Conservation (phyloP, 169 alveolate species). For the Plasmodium reichenowi region DNA sequence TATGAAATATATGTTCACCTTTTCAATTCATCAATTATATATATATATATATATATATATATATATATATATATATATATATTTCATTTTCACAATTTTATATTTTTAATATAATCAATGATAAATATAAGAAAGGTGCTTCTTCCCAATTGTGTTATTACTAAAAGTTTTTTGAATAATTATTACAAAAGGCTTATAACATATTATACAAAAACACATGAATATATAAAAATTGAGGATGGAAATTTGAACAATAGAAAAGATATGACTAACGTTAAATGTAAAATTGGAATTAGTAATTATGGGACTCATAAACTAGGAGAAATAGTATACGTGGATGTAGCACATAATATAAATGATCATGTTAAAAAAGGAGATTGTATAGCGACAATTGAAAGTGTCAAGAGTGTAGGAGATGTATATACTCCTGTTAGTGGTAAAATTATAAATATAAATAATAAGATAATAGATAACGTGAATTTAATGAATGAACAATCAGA, state of each 20-base stretch:
- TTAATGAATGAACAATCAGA: conserved; percentile 80
- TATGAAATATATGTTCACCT: too few relatives aligned
- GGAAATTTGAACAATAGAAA: conserved; percentile 28
- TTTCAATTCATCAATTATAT: too few relatives aligned
- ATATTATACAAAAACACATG: conserved; percentile 71
- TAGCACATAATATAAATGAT: conserved; percentile 76
- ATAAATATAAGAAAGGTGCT: conserved; percentile 12
- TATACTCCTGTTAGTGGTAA: conserved; percentile 83
- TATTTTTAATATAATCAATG: conserved; percentile 10
- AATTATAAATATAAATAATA: conserved; percentile 76
- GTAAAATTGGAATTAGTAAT: conserved; percentile 82
- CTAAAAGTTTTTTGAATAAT: too few relatives aligned
- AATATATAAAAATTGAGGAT: conserved; percentile 56
- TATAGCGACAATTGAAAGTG: conserved; percentile 83
- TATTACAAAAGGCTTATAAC: conserved; percentile 13
- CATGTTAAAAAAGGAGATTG: conserved; percentile 78
- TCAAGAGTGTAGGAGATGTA: conserved; percentile 85
- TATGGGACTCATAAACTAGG: conserved; percentile 85
- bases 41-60: too few relatives aligned
- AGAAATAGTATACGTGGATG: conserved; percentile 83
- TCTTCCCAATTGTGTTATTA: conserved; percentile 2
- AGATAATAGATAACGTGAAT: conserved; percentile 75
- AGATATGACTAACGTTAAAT: conserved; percentile 26
- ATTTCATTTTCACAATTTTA: neutral
- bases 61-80: too few relatives aligned